Evolutionary conservation across 495 filamentous ascomycete genomes (phyloP).

Genomic region (Annulohypoxylon moriforme): DNA sequence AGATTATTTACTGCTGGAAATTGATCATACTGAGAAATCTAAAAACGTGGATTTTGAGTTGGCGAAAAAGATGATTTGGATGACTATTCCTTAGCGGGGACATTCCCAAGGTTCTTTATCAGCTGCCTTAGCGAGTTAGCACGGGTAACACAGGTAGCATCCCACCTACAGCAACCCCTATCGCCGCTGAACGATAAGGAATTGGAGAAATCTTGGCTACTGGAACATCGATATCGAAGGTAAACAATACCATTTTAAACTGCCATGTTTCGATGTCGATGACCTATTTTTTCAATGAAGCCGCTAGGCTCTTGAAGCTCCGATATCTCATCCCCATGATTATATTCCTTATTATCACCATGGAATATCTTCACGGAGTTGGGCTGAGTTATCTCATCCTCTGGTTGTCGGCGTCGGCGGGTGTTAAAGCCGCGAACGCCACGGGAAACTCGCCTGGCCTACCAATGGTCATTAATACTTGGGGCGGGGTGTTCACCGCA

Average conservation of each 20-base stretch:
- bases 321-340: conserved; percentile 8
- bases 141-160: neutral
- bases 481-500: conserved; percentile 58
- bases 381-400: conserved; percentile 12
- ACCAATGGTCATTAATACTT: conserved; percentile 60
- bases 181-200: conserved; percentile 35
- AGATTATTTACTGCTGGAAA: neutral
- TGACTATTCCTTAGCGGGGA: neutral
- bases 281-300: neutral
- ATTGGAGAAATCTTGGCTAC: conserved; percentile 41
- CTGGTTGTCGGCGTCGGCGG: conserved; percentile 26
- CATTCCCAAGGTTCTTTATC: neutral
- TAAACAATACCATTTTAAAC: neutral
- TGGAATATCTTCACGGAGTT: conserved; percentile 15
- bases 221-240: conserved; percentile 21
- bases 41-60: neutral
- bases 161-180: neutral
- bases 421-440: conserved; percentile 3
- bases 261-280: conserved; percentile 19
- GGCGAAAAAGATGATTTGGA: conserved; percentile 2
- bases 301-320: neutral
- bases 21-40: neutral
- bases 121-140: conserved; percentile 36
- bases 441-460: conserved; percentile 48
- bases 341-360: conserved; percentile 13